Percentiles rank a stretch among this genome's conserved stretches.
These are phyloP conservation scores for Alloteropsis semialata DNA, from an alignment of 176 grass and related monocot species.

Conservation along the genomic window DNA sequence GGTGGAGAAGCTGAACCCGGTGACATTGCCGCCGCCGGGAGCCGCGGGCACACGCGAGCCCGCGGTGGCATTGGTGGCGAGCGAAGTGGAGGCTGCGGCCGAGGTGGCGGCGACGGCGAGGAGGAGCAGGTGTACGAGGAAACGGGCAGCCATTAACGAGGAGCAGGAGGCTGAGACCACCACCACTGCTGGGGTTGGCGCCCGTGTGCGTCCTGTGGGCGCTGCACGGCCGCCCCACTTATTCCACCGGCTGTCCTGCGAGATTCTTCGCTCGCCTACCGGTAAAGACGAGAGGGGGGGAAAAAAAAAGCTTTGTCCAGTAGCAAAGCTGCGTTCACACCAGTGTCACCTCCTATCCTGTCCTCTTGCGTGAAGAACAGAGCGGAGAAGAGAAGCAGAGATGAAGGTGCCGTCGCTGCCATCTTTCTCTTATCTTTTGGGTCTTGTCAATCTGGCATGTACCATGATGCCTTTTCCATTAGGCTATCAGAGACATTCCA, in stretches of 20 bases:
- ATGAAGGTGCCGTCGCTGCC: conserved; percentile 4
- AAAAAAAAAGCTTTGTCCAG: background rate
- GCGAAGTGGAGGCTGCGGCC: conserved; percentile 3
- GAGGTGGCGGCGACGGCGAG: background rate
- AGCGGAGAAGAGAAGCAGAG: background rate
- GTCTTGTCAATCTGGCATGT: background rate
- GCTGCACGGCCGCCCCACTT: conserved; percentile 1
- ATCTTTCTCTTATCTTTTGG: background rate
- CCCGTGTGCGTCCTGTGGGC: background rate
- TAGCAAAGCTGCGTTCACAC: conserved; percentile 36
- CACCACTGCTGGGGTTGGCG: background rate
- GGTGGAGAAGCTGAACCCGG: conserved; percentile 39
- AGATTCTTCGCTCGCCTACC: conserved; percentile 17
- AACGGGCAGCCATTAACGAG: conserved; percentile 28
- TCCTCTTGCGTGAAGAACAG: background rate
- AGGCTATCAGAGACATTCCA: background rate
- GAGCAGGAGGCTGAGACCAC: background rate
- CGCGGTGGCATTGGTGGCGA: conserved; percentile 38
- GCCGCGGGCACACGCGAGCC: background rate
- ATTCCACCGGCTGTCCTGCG: background rate
- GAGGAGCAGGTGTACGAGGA: conserved; percentile 41
- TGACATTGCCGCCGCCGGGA: background rate
- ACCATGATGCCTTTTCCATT: background rate
- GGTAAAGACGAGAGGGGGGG: background rate
- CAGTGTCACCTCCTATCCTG: background rate